Conservation (phyloP, 2,329 filamentous ascomycete species). For the Bipolaris sorokiniana region DNA sequence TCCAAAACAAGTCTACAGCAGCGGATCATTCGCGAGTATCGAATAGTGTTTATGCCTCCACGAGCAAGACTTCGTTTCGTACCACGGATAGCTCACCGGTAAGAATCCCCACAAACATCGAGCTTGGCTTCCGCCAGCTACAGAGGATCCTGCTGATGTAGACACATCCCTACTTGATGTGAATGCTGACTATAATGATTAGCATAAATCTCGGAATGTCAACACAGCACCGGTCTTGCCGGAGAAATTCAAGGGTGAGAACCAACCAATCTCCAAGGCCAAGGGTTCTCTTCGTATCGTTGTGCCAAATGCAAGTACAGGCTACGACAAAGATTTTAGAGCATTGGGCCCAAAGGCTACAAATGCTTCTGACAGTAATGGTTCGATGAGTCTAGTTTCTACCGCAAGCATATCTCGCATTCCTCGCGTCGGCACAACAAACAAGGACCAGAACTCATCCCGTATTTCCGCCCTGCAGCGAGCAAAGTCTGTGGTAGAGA, state of each 20-base stretch:
- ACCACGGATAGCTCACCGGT: conserved; percentile 38
- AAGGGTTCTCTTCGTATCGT: conserved; percentile 32
- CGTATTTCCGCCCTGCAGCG: conserved; percentile 25
- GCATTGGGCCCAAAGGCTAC: conserved; percentile 14
- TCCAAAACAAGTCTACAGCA: neutral
- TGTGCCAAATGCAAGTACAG: neutral
- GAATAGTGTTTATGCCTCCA: conserved; percentile 29
- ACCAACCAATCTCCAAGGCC: conserved; percentile 16
- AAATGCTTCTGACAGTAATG: conserved; percentile 7
- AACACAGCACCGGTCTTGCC: neutral
- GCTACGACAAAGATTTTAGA: conserved; percentile 10
- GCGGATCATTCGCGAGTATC: conserved; percentile 16
- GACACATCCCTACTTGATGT: conserved; percentile 12
- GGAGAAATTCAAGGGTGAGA: neutral
- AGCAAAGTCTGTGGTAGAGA: conserved; percentile 21
- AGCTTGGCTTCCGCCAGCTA: conserved; percentile 27
- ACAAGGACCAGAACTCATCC: conserved; percentile 8
- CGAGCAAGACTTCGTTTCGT: conserved; percentile 26
- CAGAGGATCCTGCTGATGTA: conserved; percentile 17
- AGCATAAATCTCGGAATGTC: conserved; percentile 14
- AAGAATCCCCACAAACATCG: conserved; percentile 34
- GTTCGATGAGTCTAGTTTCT: conserved; percentile 8
- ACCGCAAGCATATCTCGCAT: conserved; percentile 32
- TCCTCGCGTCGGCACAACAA: conserved; percentile 25
- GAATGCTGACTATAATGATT: conserved; percentile 22